Conservation (phyloP, 805 yeast genomes). For the Hanseniaspora vineae region DNA sequence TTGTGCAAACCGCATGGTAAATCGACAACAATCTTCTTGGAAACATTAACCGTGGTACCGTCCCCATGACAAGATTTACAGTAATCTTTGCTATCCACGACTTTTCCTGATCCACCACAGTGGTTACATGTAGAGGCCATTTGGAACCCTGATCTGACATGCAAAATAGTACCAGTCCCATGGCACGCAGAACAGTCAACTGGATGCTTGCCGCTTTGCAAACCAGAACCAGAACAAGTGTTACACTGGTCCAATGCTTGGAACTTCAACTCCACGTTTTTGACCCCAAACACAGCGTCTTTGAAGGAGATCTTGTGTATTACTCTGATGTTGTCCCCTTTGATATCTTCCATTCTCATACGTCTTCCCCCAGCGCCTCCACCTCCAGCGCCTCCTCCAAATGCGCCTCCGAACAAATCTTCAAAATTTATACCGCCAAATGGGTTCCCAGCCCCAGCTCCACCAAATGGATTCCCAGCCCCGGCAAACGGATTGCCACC, state of each 20-base stretch:
- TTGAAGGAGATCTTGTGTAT: constrained; percentile 63
- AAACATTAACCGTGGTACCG: constrained; percentile 54
- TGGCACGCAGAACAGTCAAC: constrained; percentile 77
- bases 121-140: constrained; percentile 86
- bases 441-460: constrained; percentile 35
- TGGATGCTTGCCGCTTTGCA: constrained; percentile 63
- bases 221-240: constrained; percentile 76
- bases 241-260: constrained; percentile 64
- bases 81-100: constrained; percentile 49
- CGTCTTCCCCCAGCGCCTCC: constrained; percentile 26
- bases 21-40: constrained; percentile 65
- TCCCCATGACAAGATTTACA: constrained; percentile 81
- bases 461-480: constrained; percentile 39
- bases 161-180: constrained; percentile 87
- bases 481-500: constrained; percentile 28
- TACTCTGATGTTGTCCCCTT: constrained; percentile 82
- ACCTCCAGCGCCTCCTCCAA: constrained; percentile 25
- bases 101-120: constrained; percentile 85
- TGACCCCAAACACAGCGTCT: constrained; percentile 75
- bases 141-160: constrained; percentile 84
- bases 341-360: constrained; percentile 56
- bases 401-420: constrained; percentile 49
- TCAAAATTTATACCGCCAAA: constrained; percentile 43
- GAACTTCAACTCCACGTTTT: constrained; percentile 51
- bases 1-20: constrained; percentile 82